Percentiles rank a stretch among this genome's conserved stretches.
These are phyloP conservation scores for slime mould (Dictyostelium discoideum) DNA, from an alignment of 78 protist species.

Conservation along the genomic window dicty_2.7 NC_007088.5:72001-72500, in stretches of 20 bases:
- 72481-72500: slow-evolving; percentile 47
- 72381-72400: slow-evolving; percentile 55
- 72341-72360: slow-evolving; percentile 67
- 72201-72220: too few species aligned
- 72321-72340: slow-evolving; percentile 65
- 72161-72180: background rate
- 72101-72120: background rate
- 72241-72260: background rate
- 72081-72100: background rate
- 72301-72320: slow-evolving; percentile 52
- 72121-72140: background rate
- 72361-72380: slow-evolving; percentile 8
- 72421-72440: slow-evolving; percentile 73
- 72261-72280: slow-evolving; percentile 4
- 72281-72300: slow-evolving; percentile 67
- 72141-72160: background rate
- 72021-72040: too few species aligned
- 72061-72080: too few species aligned
- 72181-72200: background rate
- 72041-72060: too few species aligned
- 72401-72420: slow-evolving; percentile 81
- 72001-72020: too few species aligned
- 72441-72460: slow-evolving; percentile 79
- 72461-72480: slow-evolving; percentile 55
- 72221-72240: background rate